Base-by-base conservation (phyloP, 345 rosid genomes). In the Dipteronia dyeriana region DNA sequence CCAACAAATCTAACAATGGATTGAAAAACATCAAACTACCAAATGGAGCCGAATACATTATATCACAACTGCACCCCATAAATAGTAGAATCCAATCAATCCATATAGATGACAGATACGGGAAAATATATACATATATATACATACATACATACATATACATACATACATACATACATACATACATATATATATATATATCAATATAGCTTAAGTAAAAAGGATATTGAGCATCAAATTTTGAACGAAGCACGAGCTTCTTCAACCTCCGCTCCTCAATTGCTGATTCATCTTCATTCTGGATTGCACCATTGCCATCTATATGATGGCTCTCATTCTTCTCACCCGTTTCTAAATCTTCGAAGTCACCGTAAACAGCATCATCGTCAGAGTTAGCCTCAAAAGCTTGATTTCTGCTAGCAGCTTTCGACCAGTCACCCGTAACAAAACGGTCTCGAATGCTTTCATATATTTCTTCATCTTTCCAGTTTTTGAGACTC, bases 211-310 rank as follows among this genome's bases (percentile, higher is more conserved):
- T 25, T 47, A 75, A 76, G 19, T 57, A 26, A 86, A 83, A 92
- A 93, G 99, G 99, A 95, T 95, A 95, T 95, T 90, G 85, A 73
- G 92, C 70, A 80, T 93, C 95, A 73, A 93, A 93, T 76, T 84
- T 85, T 79, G 92, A 93, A 76, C 95, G 94, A 26, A 82, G 86
- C 39, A 94, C 94, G 57, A 93, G 92, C 87, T 95, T 95, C 84
- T 95, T 93, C 41, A 87, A 78, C 81, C 81, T 91, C 76, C 99
- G 88, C 83, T 87, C 88, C 84, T 90, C 89, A 57, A 11, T 22
- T 23, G 16, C 87, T 71, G 79, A 79, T 74, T 80, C 82, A 76
- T 88, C 88, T 80, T 91, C 93, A 17, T 80, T 84, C 73, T 85
- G 82, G 74, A 66, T 70, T 22, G 80, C 73, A 60, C 68, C 76